Evolutionary conservation across 768 basidiomycete species (phyloP).

Genomic region (Lepiota venenata): DNA sequence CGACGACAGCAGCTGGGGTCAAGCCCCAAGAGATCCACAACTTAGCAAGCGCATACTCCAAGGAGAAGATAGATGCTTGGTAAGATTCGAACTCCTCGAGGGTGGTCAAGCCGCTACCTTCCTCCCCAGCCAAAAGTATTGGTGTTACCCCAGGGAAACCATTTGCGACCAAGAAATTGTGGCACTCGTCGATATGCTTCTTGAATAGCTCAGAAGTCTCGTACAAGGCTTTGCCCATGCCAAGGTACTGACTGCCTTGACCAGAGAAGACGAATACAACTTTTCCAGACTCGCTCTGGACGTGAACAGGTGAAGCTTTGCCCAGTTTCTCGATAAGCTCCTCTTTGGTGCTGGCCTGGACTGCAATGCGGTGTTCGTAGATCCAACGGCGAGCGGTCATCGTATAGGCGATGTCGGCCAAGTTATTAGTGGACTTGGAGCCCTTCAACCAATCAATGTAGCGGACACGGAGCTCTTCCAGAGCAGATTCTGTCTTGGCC

Average conservation of each 20-base stretch:
- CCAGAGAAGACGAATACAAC: slow-evolving; percentile 72
- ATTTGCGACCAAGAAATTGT: slow-evolving; percentile 40
- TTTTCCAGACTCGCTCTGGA: slow-evolving; percentile 21
- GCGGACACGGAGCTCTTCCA: slow-evolving; percentile 43
- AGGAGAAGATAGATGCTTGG: slow-evolving; percentile 54
- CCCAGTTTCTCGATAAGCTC: slow-evolving; percentile 47
- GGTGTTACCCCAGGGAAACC: slow-evolving; percentile 44
- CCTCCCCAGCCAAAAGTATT: slow-evolving; percentile 5
- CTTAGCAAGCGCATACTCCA: slow-evolving; percentile 59
- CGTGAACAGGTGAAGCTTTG: slow-evolving; percentile 28
- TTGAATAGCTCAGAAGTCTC: slow-evolving; percentile 43
- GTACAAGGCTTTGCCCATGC: slow-evolving; percentile 64
- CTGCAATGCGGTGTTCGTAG: slow-evolving; percentile 49
- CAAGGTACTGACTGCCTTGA: slow-evolving; percentile 64
- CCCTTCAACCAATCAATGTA: slow-evolving; percentile 48
- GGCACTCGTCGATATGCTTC: slow-evolving; percentile 53
- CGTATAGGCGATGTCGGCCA: slow-evolving; percentile 59
- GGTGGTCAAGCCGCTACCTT: slow-evolving; percentile 7
- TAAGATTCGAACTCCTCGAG: slow-evolving; percentile 40
- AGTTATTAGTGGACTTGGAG: slow-evolving; percentile 22
- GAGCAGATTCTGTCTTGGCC: slow-evolving; percentile 46
- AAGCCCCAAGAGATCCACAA: slow-evolving; percentile 74
- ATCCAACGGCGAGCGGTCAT: slow-evolving; percentile 62
- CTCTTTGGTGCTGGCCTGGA: slow-evolving; percentile 36
- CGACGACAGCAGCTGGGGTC: slow-evolving; percentile 54